phyloP scores from a whole-genome alignment of 2,329 filamentous ascomycete genomes.

The Colletotrichum spinosum region DNA sequence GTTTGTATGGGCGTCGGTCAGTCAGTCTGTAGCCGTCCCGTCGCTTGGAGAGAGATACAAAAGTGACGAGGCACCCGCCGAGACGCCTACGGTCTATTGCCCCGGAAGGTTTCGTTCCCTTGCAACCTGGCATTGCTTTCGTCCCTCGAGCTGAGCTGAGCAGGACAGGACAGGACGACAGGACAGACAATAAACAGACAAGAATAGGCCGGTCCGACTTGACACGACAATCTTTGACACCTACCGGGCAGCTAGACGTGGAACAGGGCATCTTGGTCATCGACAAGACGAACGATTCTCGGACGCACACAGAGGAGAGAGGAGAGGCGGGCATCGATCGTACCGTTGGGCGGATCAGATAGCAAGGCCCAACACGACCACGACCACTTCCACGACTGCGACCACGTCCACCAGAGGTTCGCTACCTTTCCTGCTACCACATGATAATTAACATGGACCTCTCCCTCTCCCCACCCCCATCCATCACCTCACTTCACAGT shows the following conservation, averaged over 20 bases:
- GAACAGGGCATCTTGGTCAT: no score
- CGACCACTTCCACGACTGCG: background rate
- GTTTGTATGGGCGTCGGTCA: no score
- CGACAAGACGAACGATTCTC: no score
- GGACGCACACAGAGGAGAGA: no score
- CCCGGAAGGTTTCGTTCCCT: constrained; percentile 24
- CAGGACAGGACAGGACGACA: background rate
- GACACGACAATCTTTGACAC: no score
- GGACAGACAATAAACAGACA: background rate
- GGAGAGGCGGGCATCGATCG: background rate
- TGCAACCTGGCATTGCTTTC: constrained; percentile 18
- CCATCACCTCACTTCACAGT: constrained; percentile 28
- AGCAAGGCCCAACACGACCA: constrained; percentile 19
- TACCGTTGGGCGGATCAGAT: constrained; percentile 16
- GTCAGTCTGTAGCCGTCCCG: background rate
- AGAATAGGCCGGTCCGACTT: constrained; percentile 6
- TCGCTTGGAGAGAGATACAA: constrained; percentile 21
- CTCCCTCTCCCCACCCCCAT: constrained; percentile 2
- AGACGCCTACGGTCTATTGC: constrained; percentile 24
- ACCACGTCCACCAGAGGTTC: constrained; percentile 24
- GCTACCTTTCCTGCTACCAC: constrained; percentile 13
- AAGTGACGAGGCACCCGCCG: constrained; percentile 35
- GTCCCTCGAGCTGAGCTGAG: constrained; percentile 22
- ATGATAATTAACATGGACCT: constrained; percentile 31
- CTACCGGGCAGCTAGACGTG: no score